Conservation (phyloP, 108 stramenopile genomes). For the Nitzschia sp. region DNA sequence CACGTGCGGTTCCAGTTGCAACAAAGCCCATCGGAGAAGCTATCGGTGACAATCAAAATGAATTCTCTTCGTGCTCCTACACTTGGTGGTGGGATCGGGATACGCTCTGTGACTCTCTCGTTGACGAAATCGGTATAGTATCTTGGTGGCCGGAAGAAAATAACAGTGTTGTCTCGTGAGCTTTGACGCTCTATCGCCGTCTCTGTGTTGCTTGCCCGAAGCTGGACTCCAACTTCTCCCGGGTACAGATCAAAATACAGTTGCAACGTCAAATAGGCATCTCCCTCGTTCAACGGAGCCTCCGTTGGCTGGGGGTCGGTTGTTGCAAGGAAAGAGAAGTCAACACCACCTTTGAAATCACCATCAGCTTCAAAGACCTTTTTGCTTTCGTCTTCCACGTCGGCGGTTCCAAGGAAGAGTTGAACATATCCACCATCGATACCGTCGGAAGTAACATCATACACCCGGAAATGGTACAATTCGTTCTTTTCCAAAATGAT, state of each 20-base stretch:
- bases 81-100: slow-evolving; percentile 1
- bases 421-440: slow-evolving; percentile 29
- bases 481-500: slow-evolving; percentile 30
- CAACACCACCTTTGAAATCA: slow-evolving; percentile 18
- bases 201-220: slow-evolving; percentile 12
- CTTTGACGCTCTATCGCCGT: background rate
- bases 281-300: background rate
- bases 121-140: slow-evolving; percentile 16
- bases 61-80: slow-evolving; percentile 13
- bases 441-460: slow-evolving; percentile 17
- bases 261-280: slow-evolving; percentile 18
- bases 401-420: slow-evolving; percentile 31
- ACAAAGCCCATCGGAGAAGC: slow-evolving; percentile 37
- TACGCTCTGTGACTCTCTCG: slow-evolving; percentile 27
- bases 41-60: slow-evolving; percentile 32
- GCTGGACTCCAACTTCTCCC: slow-evolving; percentile 29
- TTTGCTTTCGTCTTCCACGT: slow-evolving; percentile 7
- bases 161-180: background rate
- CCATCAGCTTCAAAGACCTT: slow-evolving; percentile 26
- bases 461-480: slow-evolving; percentile 27
- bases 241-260: slow-evolving; percentile 34
- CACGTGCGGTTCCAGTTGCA: slow-evolving; percentile 17
- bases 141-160: slow-evolving; percentile 38
- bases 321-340: slow-evolving; percentile 29
- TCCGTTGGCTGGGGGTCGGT: background rate